Evolutionary conservation across 208 protist genomes (phyloP).

Genomic region (Leishmania tropica): DNA sequence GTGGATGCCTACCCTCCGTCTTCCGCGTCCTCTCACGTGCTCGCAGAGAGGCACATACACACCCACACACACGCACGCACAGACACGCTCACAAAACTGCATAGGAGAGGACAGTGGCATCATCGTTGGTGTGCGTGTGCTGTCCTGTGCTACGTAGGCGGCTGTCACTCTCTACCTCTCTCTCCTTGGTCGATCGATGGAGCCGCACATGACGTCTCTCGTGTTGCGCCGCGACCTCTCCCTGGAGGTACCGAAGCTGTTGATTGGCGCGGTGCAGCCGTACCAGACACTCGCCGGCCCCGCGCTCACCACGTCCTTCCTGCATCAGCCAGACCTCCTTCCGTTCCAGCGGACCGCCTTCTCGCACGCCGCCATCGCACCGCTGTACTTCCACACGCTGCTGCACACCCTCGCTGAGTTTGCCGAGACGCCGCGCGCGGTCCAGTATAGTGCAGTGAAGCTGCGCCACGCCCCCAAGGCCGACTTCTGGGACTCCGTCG

Average conservation of each 20-base stretch:
- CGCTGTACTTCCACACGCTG: slow-evolving; percentile 78
- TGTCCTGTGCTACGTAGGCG: neutral
- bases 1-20: neutral
- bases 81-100: neutral
- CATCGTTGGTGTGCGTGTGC: neutral
- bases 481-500: slow-evolving; percentile 75
- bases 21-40: neutral
- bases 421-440: slow-evolving; percentile 61
- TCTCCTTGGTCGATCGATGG: neutral
- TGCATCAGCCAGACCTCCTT: slow-evolving; percentile 54
- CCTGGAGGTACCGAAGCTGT: slow-evolving; percentile 59
- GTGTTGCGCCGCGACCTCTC: slow-evolving; percentile 30
- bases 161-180: neutral
- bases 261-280: slow-evolving; percentile 77
- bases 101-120: neutral
- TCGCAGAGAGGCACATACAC: neutral
- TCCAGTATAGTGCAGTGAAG: slow-evolving; percentile 47
- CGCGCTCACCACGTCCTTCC: slow-evolving; percentile 72
- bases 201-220: slow-evolving; percentile 17
- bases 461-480: slow-evolving; percentile 52
- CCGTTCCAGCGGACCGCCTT: slow-evolving; percentile 72
- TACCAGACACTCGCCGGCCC: slow-evolving; percentile 85
- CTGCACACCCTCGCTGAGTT: slow-evolving; percentile 84
- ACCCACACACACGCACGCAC: neutral
- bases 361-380: slow-evolving; percentile 40